Conservation (phyloP, 305 asterid species). For the Fraxinus paxiana region DNA sequence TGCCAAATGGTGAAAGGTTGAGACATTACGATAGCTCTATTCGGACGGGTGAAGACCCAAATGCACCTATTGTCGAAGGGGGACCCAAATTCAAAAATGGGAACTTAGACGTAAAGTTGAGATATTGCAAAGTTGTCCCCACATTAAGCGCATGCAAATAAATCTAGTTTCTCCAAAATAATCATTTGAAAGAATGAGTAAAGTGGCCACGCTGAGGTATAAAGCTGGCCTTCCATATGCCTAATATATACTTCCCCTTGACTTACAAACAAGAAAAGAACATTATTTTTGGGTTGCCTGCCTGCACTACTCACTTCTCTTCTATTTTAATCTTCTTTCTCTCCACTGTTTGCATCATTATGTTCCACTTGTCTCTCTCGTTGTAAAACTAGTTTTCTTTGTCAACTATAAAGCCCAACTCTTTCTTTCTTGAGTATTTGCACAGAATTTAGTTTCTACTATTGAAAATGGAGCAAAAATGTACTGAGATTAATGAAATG, state of each 20-base stretch:
- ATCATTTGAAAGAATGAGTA: background rate
- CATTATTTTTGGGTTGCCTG: slow-evolving; percentile 20
- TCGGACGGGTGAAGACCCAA: background rate
- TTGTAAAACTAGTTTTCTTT: background rate
- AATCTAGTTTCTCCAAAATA: background rate
- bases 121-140: slow-evolving; percentile 15
- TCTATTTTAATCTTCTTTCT: background rate
- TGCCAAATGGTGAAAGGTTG: background rate
- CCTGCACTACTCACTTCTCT: background rate
- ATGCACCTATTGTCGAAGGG: background rate
- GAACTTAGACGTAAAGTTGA: background rate
- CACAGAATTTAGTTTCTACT: background rate
- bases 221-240: slow-evolving; percentile 34
- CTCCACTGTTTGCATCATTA: background rate
- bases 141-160: slow-evolving; percentile 15
- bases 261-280: slow-evolving; percentile 38
- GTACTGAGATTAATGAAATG: background rate
- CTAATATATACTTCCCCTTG: slow-evolving; percentile 25
- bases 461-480: slow-evolving; percentile 14
- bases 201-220: slow-evolving; percentile 28
- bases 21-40: background rate
- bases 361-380: slow-evolving; percentile 38
- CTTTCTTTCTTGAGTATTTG: background rate
- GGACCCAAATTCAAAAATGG: background rate
- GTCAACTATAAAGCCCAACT: slow-evolving; percentile 17